A percentile compares a stretch with the other conserved stretches of the same genome.
These are phyloP conservation scores for Arctium lappa DNA, from an alignment of 129 eudicot genomes.

Conservation along the genomic window DNA sequence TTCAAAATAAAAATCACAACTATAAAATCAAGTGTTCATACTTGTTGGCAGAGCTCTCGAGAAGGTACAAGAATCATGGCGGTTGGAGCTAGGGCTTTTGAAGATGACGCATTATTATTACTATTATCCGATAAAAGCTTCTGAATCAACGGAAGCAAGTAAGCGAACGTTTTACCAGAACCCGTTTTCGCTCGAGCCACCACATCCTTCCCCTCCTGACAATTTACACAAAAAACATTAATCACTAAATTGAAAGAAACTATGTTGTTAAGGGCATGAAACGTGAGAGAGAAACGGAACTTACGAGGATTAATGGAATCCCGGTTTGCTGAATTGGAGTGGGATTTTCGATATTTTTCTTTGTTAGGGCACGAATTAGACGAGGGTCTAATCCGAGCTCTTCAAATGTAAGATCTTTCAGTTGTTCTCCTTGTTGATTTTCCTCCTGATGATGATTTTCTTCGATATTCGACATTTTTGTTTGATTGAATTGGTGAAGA, in stretches of 20 bases:
- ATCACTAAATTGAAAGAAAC: neutral
- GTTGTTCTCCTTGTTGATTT: constrained; percentile 31
- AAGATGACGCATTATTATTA: constrained; percentile 13
- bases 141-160: constrained; percentile 85
- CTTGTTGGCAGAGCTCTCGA: constrained; percentile 83
- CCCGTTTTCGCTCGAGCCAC: constrained; percentile 97
- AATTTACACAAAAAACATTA: neutral
- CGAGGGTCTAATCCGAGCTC: constrained; percentile 83
- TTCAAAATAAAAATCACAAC: neutral
- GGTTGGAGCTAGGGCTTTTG: constrained; percentile 48
- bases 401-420: constrained; percentile 53
- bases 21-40: neutral
- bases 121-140: constrained; percentile 54
- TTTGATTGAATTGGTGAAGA: neutral
- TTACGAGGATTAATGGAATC: constrained; percentile 75
- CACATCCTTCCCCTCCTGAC: constrained; percentile 85
- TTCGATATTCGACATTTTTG: constrained; percentile 26
- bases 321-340: constrained; percentile 85
- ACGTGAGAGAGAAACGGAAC: neutral
- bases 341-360: constrained; percentile 67
- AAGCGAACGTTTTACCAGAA: constrained; percentile 93
- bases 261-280: neutral
- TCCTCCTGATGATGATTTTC: neutral
- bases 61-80: constrained; percentile 82
- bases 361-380: constrained; percentile 68